Evolutionary conservation across 2,329 filamentous ascomycete genomes (phyloP).

Genomic region (Ascochyta fabae): DNA sequence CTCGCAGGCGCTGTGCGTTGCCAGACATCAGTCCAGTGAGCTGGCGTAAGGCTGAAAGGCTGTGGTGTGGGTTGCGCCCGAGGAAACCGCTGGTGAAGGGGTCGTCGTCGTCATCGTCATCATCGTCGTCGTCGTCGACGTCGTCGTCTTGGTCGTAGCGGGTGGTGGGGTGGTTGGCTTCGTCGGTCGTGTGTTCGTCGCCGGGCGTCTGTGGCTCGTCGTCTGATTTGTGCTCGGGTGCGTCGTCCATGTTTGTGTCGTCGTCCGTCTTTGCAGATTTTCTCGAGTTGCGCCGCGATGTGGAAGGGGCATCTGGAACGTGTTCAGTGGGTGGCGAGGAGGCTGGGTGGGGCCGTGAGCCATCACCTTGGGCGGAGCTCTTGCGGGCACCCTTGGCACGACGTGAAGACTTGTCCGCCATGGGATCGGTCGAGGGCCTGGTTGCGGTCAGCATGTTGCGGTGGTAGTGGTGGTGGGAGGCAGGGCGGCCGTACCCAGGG

Average conservation of each 20-base stretch:
- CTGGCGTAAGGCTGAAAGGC: conserved; percentile 80
- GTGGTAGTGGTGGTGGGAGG: neutral
- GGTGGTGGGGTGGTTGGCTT: conserved; percentile 62
- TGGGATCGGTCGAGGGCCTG: conserved; percentile 69
- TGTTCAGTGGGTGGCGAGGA: conserved; percentile 35
- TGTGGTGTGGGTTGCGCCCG: conserved; percentile 62
- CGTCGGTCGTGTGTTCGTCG: conserved; percentile 53
- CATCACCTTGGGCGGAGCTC: conserved; percentile 64
- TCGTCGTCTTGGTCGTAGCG: conserved; percentile 56
- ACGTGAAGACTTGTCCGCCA: conserved; percentile 70
- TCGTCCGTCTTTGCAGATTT: conserved; percentile 58
- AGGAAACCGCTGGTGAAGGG: conserved; percentile 68
- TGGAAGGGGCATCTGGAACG: conserved; percentile 34
- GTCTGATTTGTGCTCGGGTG: conserved; percentile 66
- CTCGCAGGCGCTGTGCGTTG: conserved; percentile 78
- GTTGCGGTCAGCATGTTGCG: conserved; percentile 29
- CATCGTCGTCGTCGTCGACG: conserved; percentile 60
- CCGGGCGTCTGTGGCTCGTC: conserved; percentile 47
- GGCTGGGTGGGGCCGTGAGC: conserved; percentile 22
- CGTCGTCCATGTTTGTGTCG: conserved; percentile 75
- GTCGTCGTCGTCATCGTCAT: conserved; percentile 62
- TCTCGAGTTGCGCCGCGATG: conserved; percentile 42
- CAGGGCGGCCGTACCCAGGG: conserved; percentile 62
- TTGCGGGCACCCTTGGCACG: conserved; percentile 79
- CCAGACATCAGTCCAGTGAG: conserved; percentile 88